Conservation (phyloP, 129 eudicot species). For the Artemisia annua region DNA sequence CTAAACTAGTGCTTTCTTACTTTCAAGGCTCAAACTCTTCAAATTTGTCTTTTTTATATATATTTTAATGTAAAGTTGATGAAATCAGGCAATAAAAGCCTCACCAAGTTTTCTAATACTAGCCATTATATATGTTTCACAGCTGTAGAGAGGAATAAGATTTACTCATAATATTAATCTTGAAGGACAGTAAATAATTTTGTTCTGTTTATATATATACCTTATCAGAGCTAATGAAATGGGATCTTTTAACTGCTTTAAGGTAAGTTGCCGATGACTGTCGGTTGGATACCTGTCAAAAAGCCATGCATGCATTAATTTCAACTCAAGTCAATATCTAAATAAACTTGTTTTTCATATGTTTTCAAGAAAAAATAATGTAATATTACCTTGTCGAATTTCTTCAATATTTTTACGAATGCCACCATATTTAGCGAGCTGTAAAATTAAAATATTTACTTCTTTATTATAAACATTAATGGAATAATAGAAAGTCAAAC, state of each 20-base stretch:
- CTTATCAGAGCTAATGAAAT: conserved; percentile 91
- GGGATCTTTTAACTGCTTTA: conserved; percentile 72
- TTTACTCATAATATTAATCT: too few species aligned
- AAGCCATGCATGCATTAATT: background rate
- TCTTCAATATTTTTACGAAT: conserved; percentile 85
- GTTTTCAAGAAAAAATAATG: too few species aligned
- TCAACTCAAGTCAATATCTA: background rate
- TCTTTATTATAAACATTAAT: too few species aligned
- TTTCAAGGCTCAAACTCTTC: conserved; percentile 15
- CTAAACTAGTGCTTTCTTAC: conserved; percentile 20
- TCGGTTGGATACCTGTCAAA: conserved; percentile 61
- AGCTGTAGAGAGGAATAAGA: too few species aligned
- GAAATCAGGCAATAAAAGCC: too few species aligned
- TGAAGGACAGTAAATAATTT: too few species aligned
- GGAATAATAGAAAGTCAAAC: too few species aligned
- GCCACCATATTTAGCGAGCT: conserved; percentile 96
- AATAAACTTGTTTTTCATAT: too few species aligned
- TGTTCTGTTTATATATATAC: too few species aligned
- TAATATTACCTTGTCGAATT: conserved; percentile 80
- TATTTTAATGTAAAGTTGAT: background rate
- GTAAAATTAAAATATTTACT: conserved; percentile 37
- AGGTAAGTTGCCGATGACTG: conserved; percentile 73
- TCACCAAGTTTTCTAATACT: too few species aligned
- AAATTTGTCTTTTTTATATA: background rate
- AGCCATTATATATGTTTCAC: too few species aligned